Conservation (phyloP, 108 stramenopile genomes). For the Pseudonitzschia delicatissima region DNA sequence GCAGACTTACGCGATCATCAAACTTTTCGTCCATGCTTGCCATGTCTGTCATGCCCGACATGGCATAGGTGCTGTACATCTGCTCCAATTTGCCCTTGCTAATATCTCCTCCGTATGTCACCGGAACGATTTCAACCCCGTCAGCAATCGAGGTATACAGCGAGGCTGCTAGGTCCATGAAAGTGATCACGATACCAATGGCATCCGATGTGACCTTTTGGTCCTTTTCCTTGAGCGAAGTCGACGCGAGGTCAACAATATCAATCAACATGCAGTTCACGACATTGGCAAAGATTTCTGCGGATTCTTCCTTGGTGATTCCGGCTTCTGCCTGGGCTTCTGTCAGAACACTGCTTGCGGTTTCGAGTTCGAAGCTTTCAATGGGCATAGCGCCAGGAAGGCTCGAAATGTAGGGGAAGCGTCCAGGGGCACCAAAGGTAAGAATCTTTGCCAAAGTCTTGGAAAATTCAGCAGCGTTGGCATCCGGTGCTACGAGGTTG, state of each 20-base stretch:
- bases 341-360: slow-evolving; percentile 48
- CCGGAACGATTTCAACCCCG: slow-evolving; percentile 72
- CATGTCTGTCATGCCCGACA: slow-evolving; percentile 59
- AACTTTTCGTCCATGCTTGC: slow-evolving; percentile 39
- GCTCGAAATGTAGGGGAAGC: slow-evolving; percentile 60
- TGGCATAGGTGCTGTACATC: slow-evolving; percentile 76
- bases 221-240: slow-evolving; percentile 74
- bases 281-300: slow-evolving; percentile 83
- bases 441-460: slow-evolving; percentile 67
- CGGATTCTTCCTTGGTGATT: slow-evolving; percentile 62
- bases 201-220: slow-evolving; percentile 66
- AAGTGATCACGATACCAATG: slow-evolving; percentile 79
- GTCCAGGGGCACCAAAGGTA: slow-evolving; percentile 85
- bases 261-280: slow-evolving; percentile 90
- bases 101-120: slow-evolving; percentile 79
- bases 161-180: slow-evolving; percentile 82
- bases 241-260: slow-evolving; percentile 81
- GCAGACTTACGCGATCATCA: slow-evolving; percentile 60
- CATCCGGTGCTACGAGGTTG: slow-evolving; percentile 44
- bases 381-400: slow-evolving; percentile 64
- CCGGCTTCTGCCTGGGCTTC: slow-evolving; percentile 41
- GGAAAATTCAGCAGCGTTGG: slow-evolving; percentile 70
- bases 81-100: slow-evolving; percentile 73
- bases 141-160: slow-evolving; percentile 78
- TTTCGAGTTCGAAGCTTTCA: slow-evolving; percentile 60